A percentile compares a stretch with the other conserved stretches of the same genome.
These are phyloP conservation scores for Wallacemonas sp. DNA, from an alignment of 208 protist genomes.

Conservation along the genomic window DNA sequence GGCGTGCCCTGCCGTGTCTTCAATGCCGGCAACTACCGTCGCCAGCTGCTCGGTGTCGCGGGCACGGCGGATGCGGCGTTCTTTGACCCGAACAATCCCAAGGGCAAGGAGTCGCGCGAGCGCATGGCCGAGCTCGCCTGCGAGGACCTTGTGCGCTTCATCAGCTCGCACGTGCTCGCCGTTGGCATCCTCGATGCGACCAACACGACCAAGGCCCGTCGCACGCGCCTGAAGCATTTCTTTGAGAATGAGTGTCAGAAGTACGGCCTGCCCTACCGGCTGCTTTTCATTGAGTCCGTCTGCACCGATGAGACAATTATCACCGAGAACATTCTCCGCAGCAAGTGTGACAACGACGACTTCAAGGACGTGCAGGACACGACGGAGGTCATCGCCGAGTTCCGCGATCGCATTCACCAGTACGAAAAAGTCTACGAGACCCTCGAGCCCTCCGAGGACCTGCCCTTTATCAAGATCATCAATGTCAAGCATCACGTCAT, in stretches of 20 bases:
- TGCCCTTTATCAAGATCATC: conserved; percentile 89
- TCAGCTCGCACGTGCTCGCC: conserved; percentile 55
- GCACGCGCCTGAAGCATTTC: conserved; percentile 61
- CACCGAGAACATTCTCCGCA: conserved; percentile 87
- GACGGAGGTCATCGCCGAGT: conserved; percentile 74
- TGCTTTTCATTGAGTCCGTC: conserved; percentile 93
- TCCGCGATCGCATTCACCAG: conserved; percentile 76
- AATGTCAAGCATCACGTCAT: conserved; percentile 90
- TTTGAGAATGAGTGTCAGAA: conserved; percentile 50
- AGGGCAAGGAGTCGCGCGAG: conserved; percentile 74
- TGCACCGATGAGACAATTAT: conserved; percentile 90
- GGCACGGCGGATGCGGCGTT: conserved; percentile 66
- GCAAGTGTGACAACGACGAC: conserved; percentile 91
- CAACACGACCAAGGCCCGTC: conserved; percentile 85
- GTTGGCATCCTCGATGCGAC: conserved; percentile 93
- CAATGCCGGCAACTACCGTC: conserved; percentile 89
- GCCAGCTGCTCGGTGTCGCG: conserved; percentile 79
- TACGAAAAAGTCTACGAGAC: conserved; percentile 93
- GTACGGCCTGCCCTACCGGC: conserved; percentile 50
- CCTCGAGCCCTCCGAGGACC: conserved; percentile 51
- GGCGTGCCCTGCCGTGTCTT: conserved; percentile 88
- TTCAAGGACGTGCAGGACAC: conserved; percentile 86
- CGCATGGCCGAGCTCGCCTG: conserved; percentile 87
- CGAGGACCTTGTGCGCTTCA: conserved; percentile 82
- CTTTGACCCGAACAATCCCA: conserved; percentile 80